Evolutionary conservation across 306 rosid species (phyloP), one percentile per base, ranked within the genome.

Genomic region (Quercus alba): DNA sequence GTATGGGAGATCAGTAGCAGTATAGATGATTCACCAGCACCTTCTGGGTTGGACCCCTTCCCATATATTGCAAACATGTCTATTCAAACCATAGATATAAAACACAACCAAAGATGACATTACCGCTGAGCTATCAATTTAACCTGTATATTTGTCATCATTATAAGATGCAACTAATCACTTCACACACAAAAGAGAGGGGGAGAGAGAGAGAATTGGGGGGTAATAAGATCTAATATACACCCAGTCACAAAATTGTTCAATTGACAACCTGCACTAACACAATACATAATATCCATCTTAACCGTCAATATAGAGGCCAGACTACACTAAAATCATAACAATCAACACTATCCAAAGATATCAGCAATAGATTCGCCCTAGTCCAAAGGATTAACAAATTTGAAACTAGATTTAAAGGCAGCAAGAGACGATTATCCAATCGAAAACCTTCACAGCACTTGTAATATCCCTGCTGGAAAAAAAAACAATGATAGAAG

Each of bases 321-420:
- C 51, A 33, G 72, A 19, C 72, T 33, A 23, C 10, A 11, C 41
- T 33, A 33, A 67, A 44, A 67, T 31, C 72, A 67, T 17, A 67
- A 33, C 41, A 28, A 78, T 63, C 17, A n/a, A 76, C 79, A 85
- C 66, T 14, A 21, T 75, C 81, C 80, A 28, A 70, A 51, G 69
- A 17, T 25, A 62, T 12, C 70, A 55, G 75, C 71, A 74, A 74
- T 41, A 68, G 75, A 69, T 69, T 78, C 74, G 46, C 64, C 84
- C 82, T 83, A 61, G 74, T 78, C 76, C 89, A 87, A 35, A 75
- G 68, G 76, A 77, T 75, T 57, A 72, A 73, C 35, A 52, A 66
- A 31, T 61, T 49, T 81, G 59, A 78, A 66, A 74, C 72, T 38
- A 56, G 78, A 71, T 75, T 52, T 78, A 61, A 63, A 85, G 44